A percentile compares a stretch with the other conserved stretches of the same genome.
These are phyloP conservation scores for Iodosphaeria phyllophila DNA, from an alignment of 2,329 filamentous ascomycete genomes.

Conservation along the genomic window DNA sequence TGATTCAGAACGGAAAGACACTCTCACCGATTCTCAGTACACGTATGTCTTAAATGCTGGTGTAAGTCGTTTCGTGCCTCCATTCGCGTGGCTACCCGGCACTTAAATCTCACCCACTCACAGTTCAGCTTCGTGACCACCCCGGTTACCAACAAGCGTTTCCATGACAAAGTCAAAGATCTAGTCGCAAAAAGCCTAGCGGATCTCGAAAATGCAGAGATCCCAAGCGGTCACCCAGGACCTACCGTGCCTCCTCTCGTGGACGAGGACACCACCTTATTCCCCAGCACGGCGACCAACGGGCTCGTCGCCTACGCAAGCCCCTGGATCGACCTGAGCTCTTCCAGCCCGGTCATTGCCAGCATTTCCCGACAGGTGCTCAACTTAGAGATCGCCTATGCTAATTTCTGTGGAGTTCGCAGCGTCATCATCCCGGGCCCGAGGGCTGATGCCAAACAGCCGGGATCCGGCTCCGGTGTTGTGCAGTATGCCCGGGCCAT, in stretches of 20 bases:
- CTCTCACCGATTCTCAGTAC: slow-evolving; percentile 45
- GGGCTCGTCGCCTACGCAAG: slow-evolving; percentile 68
- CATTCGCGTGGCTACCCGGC: neutral
- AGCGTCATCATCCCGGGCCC: slow-evolving; percentile 74
- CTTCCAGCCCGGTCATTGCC: slow-evolving; percentile 62
- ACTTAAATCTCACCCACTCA: slow-evolving; percentile 2
- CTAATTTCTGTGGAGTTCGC: slow-evolving; percentile 79
- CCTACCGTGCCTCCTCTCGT: slow-evolving; percentile 51
- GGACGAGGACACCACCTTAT: slow-evolving; percentile 59
- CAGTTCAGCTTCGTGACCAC: slow-evolving; percentile 67
- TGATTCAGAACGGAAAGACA: slow-evolving; percentile 41
- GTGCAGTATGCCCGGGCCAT: slow-evolving; percentile 71
- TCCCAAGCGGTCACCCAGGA: slow-evolving; percentile 28
- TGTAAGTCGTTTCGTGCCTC: slow-evolving; percentile 27
- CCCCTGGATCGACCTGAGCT: slow-evolving; percentile 82
- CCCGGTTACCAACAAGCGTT: slow-evolving; percentile 57
- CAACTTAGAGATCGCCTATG: slow-evolving; percentile 82
- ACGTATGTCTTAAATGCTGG: slow-evolving; percentile 48
- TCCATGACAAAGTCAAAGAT: slow-evolving; percentile 47
- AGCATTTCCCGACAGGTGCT: slow-evolving; percentile 80
- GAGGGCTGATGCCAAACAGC: slow-evolving; percentile 36
- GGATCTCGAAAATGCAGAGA: slow-evolving; percentile 22
- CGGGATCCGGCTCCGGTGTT: slow-evolving; percentile 30
- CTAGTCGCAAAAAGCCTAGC: slow-evolving; percentile 38
- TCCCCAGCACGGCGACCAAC: slow-evolving; percentile 47